These are phyloP conservation scores for Russula sp. DNA, from an alignment of 768 basidiomycete genomes.

Conservation along the genomic window DNA sequence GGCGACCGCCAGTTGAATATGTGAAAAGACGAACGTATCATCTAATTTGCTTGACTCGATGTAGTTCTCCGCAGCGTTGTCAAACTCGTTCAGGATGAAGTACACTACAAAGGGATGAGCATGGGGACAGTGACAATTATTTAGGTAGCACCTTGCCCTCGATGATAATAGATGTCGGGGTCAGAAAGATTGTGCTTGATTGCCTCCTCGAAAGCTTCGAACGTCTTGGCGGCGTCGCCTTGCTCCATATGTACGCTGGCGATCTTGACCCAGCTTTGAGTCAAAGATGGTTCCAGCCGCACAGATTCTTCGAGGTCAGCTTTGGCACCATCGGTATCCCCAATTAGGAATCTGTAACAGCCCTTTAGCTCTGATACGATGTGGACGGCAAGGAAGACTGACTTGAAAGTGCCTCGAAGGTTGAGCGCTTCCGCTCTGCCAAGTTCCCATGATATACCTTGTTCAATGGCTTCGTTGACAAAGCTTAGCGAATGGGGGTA, in stretches of 20 bases:
- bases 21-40: constrained; percentile 86
- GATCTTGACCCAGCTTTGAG: constrained; percentile 92
- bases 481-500: constrained; percentile 76
- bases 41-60: constrained; percentile 85
- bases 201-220: constrained; percentile 88
- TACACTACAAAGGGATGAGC: constrained; percentile 47
- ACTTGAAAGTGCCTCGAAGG: constrained; percentile 95
- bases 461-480: constrained; percentile 79
- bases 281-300: constrained; percentile 56
- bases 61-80: constrained; percentile 85
- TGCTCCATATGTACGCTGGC: constrained; percentile 98
- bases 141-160: constrained; percentile 72
- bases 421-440: constrained; percentile 87
- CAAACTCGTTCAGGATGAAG: constrained; percentile 92
- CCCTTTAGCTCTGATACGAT: not conserved
- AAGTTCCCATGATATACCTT: constrained; percentile 70
- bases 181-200: constrained; percentile 76
- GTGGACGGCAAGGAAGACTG: constrained; percentile 27
- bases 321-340: constrained; percentile 77
- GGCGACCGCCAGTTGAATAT: constrained; percentile 95
- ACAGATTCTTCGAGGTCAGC: constrained; percentile 76
- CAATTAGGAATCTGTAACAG: constrained; percentile 72
- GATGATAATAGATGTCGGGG: constrained; percentile 97
- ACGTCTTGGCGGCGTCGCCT: constrained; percentile 70
- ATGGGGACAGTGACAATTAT: not conserved